Evolutionary conservation across 2,329 filamentous ascomycete species (phyloP), one percentile per base, ranked within the genome.

Genomic region (Diplodia mutila): DNA sequence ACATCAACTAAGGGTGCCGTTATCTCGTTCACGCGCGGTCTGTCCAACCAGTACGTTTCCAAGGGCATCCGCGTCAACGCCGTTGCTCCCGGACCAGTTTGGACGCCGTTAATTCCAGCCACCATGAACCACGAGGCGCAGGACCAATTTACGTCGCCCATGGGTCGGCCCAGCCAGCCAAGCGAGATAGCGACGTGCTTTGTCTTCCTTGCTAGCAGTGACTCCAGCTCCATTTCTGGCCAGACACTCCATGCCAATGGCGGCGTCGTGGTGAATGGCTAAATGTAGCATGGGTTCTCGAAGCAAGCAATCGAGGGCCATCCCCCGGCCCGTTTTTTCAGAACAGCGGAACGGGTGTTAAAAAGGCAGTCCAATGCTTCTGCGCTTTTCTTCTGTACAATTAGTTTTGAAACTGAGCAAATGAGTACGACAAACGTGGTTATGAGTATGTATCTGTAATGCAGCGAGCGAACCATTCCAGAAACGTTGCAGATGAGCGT

Each of bases 161-260:
- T 95, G 82, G 91, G 91, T 4, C 83, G 92, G 23, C 91, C 91
- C 0, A 89, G 87, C 2, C 92, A 95, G 79, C 92, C 91, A 2
- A 91, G 87, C 67, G 92, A 96, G 83, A 90, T 95, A 69, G 92
- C 91, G 0, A 90, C 91, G 0, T 92, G 90, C 73, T 91, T 93
- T 67, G 91, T 95, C 4, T 95, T 95, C 79, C 81, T 96, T 71
- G 92, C 92, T 0, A 90, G 88, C 63, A 82, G 85, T 68, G 92
- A 95, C 76, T 92, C 90, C 75, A 89, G 87, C 57, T 89, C 87
- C 69, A 88, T 95, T 54, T 90, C 86, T 65, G 92, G 92, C 1
- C 92, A 94, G 81, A 84, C 82, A n/a, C 80, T 90, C 61, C 87
- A 90, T 74, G 83, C 86, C 39, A 89, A 90, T 65, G 77, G 77